phyloP scores from a whole-genome alignment of 257 asterid genomes.

The Parsonsia alboflavescens region DNA sequence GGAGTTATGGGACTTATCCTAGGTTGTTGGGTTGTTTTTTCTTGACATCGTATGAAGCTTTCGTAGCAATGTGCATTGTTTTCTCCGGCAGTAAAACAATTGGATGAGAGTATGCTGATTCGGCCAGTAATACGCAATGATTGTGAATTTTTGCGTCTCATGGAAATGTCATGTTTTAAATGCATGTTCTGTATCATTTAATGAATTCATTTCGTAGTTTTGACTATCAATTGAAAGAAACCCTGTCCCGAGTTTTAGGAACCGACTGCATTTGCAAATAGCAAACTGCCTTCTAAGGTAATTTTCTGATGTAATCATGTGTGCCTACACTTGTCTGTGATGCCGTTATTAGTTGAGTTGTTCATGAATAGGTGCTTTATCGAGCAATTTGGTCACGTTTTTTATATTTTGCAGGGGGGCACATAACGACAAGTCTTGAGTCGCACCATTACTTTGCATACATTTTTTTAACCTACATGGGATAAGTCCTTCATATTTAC shows the following conservation, averaged over 20 bases:
- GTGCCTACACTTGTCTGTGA: background rate
- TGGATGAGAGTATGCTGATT: background rate
- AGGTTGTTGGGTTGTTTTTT: slow-evolving; percentile 1
- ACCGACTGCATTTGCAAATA: background rate
- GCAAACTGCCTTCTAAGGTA: background rate
- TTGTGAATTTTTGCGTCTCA: background rate
- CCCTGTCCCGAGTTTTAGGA: background rate
- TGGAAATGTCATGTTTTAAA: background rate
- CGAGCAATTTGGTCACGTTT: slow-evolving; percentile 1
- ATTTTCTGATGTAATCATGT: background rate
- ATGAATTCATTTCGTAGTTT: background rate
- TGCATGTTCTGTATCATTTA: background rate
- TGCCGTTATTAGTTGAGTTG: background rate
- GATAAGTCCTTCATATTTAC: background rate
- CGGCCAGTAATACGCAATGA: background rate
- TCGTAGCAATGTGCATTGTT: slow-evolving; percentile 12
- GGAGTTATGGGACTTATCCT: background rate
- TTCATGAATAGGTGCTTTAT: background rate
- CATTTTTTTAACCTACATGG: slow-evolving; percentile 6
- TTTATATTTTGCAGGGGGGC: slow-evolving; percentile 8
- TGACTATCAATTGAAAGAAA: slow-evolving; percentile 4
- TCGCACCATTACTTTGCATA: background rate
- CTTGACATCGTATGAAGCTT: slow-evolving; percentile 17
- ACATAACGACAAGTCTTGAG: background rate
- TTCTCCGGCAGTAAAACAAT: too few species aligned